These are phyloP conservation scores for Zygotorulaspora danielsina DNA, from an alignment of 805 yeast species.

Conservation along the genomic window DNA sequence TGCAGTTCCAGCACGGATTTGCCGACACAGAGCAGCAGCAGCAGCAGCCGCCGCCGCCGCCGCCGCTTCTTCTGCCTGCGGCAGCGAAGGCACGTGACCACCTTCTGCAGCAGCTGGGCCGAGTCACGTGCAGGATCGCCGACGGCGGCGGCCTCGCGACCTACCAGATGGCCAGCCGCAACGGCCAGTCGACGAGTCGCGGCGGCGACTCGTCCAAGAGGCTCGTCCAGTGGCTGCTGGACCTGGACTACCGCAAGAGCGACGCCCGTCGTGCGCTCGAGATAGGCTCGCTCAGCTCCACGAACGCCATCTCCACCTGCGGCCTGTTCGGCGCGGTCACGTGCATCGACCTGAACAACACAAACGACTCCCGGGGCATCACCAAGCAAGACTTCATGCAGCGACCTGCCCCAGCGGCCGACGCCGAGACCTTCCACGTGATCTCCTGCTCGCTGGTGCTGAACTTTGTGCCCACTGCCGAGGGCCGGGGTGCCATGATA, in stretches of 20 bases:
- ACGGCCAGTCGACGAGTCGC: conserved; percentile 70
- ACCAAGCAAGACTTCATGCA: conserved; percentile 80
- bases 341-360: conserved; percentile 69
- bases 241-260: conserved; percentile 20
- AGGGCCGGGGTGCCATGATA: conserved; percentile 75
- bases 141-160: conserved; percentile 70
- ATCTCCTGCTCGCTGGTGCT: conserved; percentile 83
- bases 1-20: conserved; percentile 8
- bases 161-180: conserved; percentile 81
- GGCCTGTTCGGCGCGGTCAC: conserved; percentile 48
- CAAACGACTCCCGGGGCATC: conserved; percentile 66
- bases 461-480: conserved; percentile 77
- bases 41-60: not conserved
- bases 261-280: conserved; percentile 53
- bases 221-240: conserved; percentile 66
- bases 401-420: conserved; percentile 51
- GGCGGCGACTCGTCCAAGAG: conserved; percentile 92
- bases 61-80: not conserved
- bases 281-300: conserved; percentile 73
- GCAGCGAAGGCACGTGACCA: conserved; percentile 12
- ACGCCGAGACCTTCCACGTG: conserved; percentile 51
- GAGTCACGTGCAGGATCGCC: conserved; percentile 57
- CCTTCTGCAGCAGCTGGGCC: conserved; percentile 39
- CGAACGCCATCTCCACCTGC: conserved; percentile 62
- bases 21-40: not conserved